Percentiles rank a stretch among this genome's conserved stretches.
Evolutionary conservation across 768 basidiomycete species (phyloP).

Genomic region (Podaxis rugospora): DNA sequence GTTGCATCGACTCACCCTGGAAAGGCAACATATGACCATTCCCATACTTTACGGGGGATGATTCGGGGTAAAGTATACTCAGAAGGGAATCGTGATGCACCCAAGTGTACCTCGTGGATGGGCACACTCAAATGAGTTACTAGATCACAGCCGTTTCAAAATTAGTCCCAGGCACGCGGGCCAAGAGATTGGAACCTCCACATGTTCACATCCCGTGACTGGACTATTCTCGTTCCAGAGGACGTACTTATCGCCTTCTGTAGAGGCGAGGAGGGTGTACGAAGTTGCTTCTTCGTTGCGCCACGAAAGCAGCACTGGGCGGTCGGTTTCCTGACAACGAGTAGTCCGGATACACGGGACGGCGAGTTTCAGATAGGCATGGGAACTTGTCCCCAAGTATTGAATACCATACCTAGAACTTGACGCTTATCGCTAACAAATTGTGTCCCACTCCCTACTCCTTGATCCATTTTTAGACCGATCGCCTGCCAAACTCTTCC

Average conservation of each 20-base stretch:
- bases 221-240: neutral
- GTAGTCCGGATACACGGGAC: neutral
- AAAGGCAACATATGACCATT: no score
- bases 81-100: neutral
- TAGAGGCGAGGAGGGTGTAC: neutral
- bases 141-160: neutral
- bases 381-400: neutral
- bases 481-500: neutral
- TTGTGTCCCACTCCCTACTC: neutral
- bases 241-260: neutral
- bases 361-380: neutral
- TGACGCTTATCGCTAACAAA: neutral
- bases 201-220: slow-evolving; percentile 3
- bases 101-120: neutral
- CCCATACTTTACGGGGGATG: no score
- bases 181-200: neutral
- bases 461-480: slow-evolving; percentile 3
- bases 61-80: neutral
- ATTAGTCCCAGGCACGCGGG: neutral
- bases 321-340: neutral
- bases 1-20: no score
- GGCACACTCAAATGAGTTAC: neutral
- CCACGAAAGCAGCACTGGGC: neutral
- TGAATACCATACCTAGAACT: neutral
- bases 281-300: neutral